Percentiles rank a stretch among this genome's conserved stretches.
Conservation (phyloP, 257 asterid genomes). For the Cruciata laevipes region DNA sequence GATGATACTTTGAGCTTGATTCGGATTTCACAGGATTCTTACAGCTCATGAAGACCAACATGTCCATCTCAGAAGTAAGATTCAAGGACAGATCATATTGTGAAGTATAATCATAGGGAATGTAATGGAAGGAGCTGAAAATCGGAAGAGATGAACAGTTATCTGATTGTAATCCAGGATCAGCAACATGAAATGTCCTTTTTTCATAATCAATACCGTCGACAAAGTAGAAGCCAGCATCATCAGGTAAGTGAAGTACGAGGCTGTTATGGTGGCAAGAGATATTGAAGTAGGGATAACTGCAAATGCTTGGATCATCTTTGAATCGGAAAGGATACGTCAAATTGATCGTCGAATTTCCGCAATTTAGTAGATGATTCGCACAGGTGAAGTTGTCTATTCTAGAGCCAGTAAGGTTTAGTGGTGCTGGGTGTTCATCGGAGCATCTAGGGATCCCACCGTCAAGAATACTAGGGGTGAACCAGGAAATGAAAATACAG, state of each 20-base stretch:
- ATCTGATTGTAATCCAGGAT: neutral
- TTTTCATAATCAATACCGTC: conserved; percentile 2
- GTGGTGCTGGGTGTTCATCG: neutral
- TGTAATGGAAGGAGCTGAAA: too few species aligned
- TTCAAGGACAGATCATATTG: too few species aligned
- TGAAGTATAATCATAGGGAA: too few species aligned
- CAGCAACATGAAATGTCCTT: neutral
- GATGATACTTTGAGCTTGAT: neutral
- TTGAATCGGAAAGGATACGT: neutral
- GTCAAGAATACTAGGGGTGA: too few species aligned
- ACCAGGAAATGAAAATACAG: too few species aligned
- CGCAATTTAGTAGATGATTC: too few species aligned
- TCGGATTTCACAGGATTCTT: neutral
- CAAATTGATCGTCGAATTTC: neutral
- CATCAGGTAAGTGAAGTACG: neutral
- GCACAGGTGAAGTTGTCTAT: neutral
- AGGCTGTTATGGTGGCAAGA: neutral
- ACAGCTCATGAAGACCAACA: neutral
- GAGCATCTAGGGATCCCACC: neutral
- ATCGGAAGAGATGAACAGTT: conserved; percentile 13
- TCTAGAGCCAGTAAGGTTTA: too few species aligned
- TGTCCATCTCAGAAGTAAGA: too few species aligned
- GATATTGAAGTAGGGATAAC: neutral
- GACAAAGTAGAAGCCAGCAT: neutral
- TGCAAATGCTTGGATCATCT: neutral